Evolutionary conservation across 2,329 filamentous ascomycete genomes (phyloP), one percentile per base, ranked within the genome.

Genomic region (Sclerotinia borealis): DNA sequence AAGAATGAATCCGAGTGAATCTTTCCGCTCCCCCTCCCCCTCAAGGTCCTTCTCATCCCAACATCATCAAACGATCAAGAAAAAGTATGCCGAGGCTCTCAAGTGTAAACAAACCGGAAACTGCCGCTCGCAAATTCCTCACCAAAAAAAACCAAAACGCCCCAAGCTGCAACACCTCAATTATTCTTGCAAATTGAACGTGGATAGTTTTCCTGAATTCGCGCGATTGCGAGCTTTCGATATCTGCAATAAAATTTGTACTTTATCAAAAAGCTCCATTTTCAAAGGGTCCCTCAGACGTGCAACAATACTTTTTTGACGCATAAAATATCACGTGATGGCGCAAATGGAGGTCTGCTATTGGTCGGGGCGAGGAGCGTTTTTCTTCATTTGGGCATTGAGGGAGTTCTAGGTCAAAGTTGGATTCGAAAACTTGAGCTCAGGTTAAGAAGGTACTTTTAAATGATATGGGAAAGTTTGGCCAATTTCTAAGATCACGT

Each of bases 171-270:
- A 51, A 29, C 54, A 58, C n/a, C 19, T 4, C 8, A 17, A 58
- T 31, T 58, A 9, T 29, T 58, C 15, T 19, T 31, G 29, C 19
- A 7, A 45, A 25, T 58, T 22, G 39, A 11, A 25, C 31, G 31
- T 29, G 17, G 39, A 58, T 17, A 58, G 54, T 58, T 58, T 58
- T 58, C 54, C 54, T 29, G 45, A n/a, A 58, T 9, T 58, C 19
- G 39, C 54, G 29, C 54, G 25, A 45, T 45, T 34, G 39, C 45
- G 54, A 45, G 39, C 54, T 58, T 25, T 58, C 39, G 27, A 36
- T 25, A 17, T 3, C n/a, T 58, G 27, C 13, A 11, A 58, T 9
- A 52, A 36, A 11, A 4, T 22, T 45, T 58, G 1, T 31, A 43
- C 41, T 43, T 45, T 43, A 4, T 17, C 3, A 45, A 58, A 34